phyloP scores from a whole-genome alignment of 1,139 yeast species.

The Entelexis sorbosivorans region DNA sequence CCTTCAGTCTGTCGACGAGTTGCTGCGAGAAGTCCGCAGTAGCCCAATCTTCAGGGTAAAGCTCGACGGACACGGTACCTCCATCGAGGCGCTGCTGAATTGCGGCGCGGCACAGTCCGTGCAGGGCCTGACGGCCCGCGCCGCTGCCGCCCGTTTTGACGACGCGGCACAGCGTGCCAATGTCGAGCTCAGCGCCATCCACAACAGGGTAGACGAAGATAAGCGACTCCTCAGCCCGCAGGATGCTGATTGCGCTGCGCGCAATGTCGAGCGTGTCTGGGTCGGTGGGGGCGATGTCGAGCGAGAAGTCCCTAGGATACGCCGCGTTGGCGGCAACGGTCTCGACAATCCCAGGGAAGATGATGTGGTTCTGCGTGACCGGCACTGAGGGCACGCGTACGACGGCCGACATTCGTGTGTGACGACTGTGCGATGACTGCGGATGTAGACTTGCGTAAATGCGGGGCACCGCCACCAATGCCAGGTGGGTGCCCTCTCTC shows the following conservation, averaged over 20 bases:
- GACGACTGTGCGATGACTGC: too few relatives aligned
- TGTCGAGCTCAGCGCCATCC: not conserved
- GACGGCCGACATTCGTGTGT: not conserved
- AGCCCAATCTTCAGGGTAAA: conserved; percentile 6
- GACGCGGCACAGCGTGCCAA: conserved; percentile 10
- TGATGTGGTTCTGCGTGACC: not conserved
- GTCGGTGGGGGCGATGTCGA: conserved; percentile 1
- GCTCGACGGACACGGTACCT: not conserved
- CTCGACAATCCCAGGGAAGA: conserved; percentile 2
- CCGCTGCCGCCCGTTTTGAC: not conserved
- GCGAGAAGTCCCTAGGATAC: not conserved
- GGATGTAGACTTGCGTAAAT: too few relatives aligned
- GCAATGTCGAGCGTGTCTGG: not conserved
- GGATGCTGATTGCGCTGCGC: not conserved
- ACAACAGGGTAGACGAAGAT: conserved; percentile 4
- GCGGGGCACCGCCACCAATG: conserved; percentile 2
- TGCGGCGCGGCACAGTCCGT: conserved; percentile 20
- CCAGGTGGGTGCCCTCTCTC: not conserved
- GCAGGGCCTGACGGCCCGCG: not conserved
- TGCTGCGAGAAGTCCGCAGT: conserved; percentile 5
- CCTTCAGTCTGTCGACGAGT: conserved; percentile 10
- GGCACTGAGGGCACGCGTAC: conserved; percentile 3
- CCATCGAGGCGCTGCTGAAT: conserved; percentile 3
- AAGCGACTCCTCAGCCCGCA: conserved; percentile 6
- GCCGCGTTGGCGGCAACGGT: not conserved